phyloP scores from a whole-genome alignment of 108 stramenopile species.

The Cyclostephanos tholiformis region DNA sequence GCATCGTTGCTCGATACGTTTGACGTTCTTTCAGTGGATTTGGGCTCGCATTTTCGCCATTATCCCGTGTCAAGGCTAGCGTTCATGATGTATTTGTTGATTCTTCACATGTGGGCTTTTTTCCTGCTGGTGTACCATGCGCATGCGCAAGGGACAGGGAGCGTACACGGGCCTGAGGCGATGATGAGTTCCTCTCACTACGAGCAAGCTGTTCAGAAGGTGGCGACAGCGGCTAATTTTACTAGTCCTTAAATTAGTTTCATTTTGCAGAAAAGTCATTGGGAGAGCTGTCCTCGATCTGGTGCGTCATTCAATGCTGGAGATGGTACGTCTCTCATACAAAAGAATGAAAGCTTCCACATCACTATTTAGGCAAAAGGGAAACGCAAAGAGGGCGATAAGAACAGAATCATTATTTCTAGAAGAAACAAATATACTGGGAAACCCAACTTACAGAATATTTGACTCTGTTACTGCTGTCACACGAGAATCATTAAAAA shows the following conservation, averaged over 20 bases:
- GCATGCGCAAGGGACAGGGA: constrained; percentile 67
- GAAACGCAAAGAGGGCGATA: too few species aligned
- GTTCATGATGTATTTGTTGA: constrained; percentile 74
- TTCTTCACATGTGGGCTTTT: constrained; percentile 85
- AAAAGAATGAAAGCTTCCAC: constrained; percentile 52
- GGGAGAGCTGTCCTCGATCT: neutral
- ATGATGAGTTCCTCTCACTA: constrained; percentile 40
- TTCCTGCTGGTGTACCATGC: constrained; percentile 82
- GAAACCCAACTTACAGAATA: too few species aligned
- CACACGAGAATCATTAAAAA: constrained; percentile 53
- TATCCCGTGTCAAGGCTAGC: constrained; percentile 74
- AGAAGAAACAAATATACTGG: too few species aligned
- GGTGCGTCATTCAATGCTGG: constrained; percentile 18
- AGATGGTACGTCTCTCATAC: constrained; percentile 42
- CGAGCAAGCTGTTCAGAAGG: constrained; percentile 31
- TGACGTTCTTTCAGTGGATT: constrained; percentile 71
- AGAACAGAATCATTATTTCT: too few species aligned
- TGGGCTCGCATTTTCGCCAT: constrained; percentile 71
- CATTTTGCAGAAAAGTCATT: too few species aligned
- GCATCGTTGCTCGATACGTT: constrained; percentile 72
- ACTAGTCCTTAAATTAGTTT: constrained; percentile 18
- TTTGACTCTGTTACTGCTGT: constrained; percentile 23
- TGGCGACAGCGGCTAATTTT: constrained; percentile 4
- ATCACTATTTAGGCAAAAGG: too few species aligned
- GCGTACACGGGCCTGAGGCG: constrained; percentile 41